A percentile compares a stretch with the other conserved stretches of the same genome.
phyloP scores from a whole-genome alignment of 352 stramenopile species.

The Globisporangium polare region DNA sequence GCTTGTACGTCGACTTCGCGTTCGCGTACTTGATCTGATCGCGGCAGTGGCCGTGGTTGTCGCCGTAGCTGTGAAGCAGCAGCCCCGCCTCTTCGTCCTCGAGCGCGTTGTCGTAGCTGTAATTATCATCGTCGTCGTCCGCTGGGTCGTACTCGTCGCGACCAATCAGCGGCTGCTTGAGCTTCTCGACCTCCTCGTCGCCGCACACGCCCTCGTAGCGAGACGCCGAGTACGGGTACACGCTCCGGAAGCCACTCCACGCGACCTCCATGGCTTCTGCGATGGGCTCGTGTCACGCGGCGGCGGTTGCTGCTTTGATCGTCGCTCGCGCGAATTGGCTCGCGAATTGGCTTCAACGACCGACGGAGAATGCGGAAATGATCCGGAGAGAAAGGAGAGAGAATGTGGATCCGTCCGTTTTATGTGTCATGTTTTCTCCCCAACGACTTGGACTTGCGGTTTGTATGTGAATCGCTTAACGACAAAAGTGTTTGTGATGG shows the following conservation, averaged over 20 bases:
- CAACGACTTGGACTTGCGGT: no score
- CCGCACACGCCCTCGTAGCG: slow-evolving; percentile 19
- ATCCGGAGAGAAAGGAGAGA: slow-evolving; percentile 6
- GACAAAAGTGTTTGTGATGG: no score
- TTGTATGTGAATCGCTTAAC: no score
- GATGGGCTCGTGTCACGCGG: neutral
- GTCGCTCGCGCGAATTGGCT: no score
- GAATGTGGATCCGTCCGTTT: no score
- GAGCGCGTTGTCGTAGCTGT: slow-evolving; percentile 10
- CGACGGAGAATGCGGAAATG: slow-evolving; percentile 7
- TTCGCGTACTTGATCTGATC: neutral
- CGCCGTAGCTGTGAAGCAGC: neutral
- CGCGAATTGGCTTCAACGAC: neutral
- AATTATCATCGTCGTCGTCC: slow-evolving; percentile 7
- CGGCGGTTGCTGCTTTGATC: neutral
- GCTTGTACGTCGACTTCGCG: neutral
- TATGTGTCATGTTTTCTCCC: no score
- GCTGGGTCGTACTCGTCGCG: slow-evolving; percentile 15
- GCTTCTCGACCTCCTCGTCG: slow-evolving; percentile 30
- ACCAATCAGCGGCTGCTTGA: slow-evolving; percentile 39
- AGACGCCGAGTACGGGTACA: slow-evolving; percentile 20
- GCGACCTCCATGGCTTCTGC: slow-evolving; percentile 5
- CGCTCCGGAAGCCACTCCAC: slow-evolving; percentile 19
- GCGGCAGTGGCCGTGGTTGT: neutral
- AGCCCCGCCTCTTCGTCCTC: slow-evolving; percentile 14